Base-by-base conservation (phyloP, 2,329 filamentous ascomycete genomes). In the Hypoxylon sp. region DNA sequence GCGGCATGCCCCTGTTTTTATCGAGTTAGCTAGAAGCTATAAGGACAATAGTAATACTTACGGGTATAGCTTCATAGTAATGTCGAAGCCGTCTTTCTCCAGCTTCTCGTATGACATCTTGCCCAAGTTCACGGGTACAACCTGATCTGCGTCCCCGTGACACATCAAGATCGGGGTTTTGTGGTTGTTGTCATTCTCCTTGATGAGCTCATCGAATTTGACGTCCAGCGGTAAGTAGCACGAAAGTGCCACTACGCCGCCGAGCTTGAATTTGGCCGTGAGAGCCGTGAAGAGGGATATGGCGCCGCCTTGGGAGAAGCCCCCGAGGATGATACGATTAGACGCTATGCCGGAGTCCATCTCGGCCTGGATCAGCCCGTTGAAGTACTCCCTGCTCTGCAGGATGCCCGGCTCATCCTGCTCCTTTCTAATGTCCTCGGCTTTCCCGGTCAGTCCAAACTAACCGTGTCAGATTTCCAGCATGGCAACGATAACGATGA, bases 141-240 rank as follows among this genome's bases (percentile, higher is more conserved):
- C 78, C 11, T 82, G 82, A 73, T 99, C 94, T 0, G 77, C 77
- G 60, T 88, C 83, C n/a, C 95, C 95, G 68, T 98, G 95, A 10
- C 85, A 92, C 87, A 97, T 89, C 75, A 95, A 91, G 62, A 98
- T 87, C 1, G 90, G 90, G 1, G 92, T 97, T 35, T 89, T 80
- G 74, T 88, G 85, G 74, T 92, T 92, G 52, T 82, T 79, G 65
- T 78, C 83, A 21, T 82, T 79, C 65, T 79, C 78, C 1, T 83
- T 79, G 13, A 84, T 73, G 62, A 84, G 78, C 7, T 81, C 81
- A 70, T 83, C 80, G 64, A 91, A 74, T 70, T 88, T 89, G 61
- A 83, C 78, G 62, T 85, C 71, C 24, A 97, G 79, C 17, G 92
- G 81, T 66, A 97, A 77, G 75, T 96, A 98, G 68, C 86, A 89